Base-by-base conservation (phyloP, 192 early-diverging fungal species). In the Mortierella hygrophila region DNA sequence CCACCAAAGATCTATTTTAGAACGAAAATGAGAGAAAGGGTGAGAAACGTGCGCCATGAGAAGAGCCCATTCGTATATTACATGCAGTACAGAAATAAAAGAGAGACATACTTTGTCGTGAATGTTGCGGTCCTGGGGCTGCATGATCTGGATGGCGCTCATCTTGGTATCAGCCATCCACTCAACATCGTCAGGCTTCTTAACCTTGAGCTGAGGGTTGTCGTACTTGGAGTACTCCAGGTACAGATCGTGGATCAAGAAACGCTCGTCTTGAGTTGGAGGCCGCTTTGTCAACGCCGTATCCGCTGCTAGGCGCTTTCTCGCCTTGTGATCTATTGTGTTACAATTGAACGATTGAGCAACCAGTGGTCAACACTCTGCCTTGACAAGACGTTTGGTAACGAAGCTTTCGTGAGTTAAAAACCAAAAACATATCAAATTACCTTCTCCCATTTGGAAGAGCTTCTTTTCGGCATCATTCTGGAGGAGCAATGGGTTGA, bases 141-240 rank as follows among this genome's bases (percentile, higher is more conserved):
- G 85, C 80, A 92, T 91, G 32, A 98, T 82, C 26, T 90, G 90
- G 8, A 94, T 88, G 32, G 94, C 93, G 63, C 96, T 91, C 88
- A 95, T 91, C n/a, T 78, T 87, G 3, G 97, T 97, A 72, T 96
- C 94, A 35, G 93, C 92, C 90, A 97, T 93, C 94, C 94, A 97
- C 23, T 92, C 85, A 73, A 91, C 80, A 68, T 93, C 81, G 15
- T 81, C 80, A 0, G 94, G 93, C 73, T 75, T 77, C 21, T 70
- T 69, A 23, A 69, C 44, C 65, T 89, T 91, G 40, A 41, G 52
- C 13, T 85, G 68, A 57, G 84, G 79, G 54, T 86, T 89, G 54
- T 88, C 87, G 74, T 94, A 95, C 77, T 94, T 88, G 52, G 89
- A 92, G 70, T 94, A 95, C 73, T 95, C 88, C 42, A 95, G 77